Evolutionary conservation across 2,329 filamentous ascomycete species (phyloP).

Genomic region (Colletotrichum lindemuthianum): DNA sequence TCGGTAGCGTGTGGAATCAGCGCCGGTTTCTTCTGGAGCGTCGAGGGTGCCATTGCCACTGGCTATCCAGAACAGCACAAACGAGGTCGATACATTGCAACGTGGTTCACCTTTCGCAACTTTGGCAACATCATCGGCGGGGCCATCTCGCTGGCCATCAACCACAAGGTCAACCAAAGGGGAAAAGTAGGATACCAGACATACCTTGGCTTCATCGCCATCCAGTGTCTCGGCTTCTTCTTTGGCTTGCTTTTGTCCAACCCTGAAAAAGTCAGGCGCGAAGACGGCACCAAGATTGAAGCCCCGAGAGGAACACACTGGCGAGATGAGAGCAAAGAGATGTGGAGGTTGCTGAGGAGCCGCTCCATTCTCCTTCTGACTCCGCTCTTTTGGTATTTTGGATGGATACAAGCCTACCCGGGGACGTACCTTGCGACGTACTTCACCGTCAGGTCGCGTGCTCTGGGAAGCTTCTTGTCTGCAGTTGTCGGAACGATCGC

Average conservation of each 20-base stretch:
- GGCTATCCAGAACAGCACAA: constrained; percentile 72
- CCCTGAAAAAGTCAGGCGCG: constrained; percentile 54
- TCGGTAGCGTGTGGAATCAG: constrained; percentile 57
- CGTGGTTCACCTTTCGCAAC: constrained; percentile 54
- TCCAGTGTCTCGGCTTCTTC: constrained; percentile 56
- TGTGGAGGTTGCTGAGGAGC: constrained; percentile 47
- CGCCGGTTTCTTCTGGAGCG: constrained; percentile 75
- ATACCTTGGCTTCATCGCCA: constrained; percentile 57
- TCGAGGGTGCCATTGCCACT: constrained; percentile 73
- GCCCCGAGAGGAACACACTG: constrained; percentile 39
- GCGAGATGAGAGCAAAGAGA: constrained; percentile 42
- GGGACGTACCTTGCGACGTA: constrained; percentile 53
- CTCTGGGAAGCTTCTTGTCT: constrained; percentile 46
- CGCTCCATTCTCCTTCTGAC: constrained; percentile 42
- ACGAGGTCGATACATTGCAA: constrained; percentile 66
- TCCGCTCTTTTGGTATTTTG: constrained; percentile 46
- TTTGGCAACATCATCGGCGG: constrained; percentile 59
- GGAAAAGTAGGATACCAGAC: constrained; percentile 52
- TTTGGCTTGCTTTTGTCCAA: constrained; percentile 55
- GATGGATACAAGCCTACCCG: constrained; percentile 51
- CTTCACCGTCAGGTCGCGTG: constrained; percentile 53
- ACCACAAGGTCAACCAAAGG: constrained; percentile 47
- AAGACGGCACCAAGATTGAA: constrained; percentile 51
- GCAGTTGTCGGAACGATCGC: constrained; percentile 51
- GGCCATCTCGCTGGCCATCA: constrained; percentile 59